Evolutionary conservation across 2,329 filamentous ascomycete genomes (phyloP).

Genomic region (Aspergillus sp.): DNA sequence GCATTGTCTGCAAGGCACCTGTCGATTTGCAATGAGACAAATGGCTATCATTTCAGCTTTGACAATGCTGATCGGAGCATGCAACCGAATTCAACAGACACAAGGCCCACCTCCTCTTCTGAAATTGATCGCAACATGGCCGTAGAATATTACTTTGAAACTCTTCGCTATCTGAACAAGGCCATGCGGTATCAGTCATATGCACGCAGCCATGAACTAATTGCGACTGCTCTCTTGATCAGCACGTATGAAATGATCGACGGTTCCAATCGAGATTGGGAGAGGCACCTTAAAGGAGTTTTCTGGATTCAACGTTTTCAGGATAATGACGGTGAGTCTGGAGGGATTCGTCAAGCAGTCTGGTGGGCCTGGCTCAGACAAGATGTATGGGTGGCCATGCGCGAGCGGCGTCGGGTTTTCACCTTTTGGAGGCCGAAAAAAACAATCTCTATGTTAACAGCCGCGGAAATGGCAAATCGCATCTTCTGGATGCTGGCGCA

Average conservation of each 20-base stretch:
- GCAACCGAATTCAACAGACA: background rate
- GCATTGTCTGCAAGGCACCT: conserved; percentile 53
- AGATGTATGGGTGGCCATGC: conserved; percentile 61
- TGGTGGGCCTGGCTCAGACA: conserved; percentile 67
- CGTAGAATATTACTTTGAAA: conserved; percentile 58
- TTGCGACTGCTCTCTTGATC: conserved; percentile 56
- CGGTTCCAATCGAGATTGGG: conserved; percentile 53
- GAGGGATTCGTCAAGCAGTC: conserved; percentile 52
- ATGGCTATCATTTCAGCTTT: background rate
- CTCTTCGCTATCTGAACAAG: conserved; percentile 56
- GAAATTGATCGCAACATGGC: conserved; percentile 33
- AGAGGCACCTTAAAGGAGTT: conserved; percentile 59
- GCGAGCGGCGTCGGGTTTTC: conserved; percentile 52
- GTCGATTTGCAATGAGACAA: conserved; percentile 27
- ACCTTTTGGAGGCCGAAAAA: conserved; percentile 56
- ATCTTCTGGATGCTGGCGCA: conserved; percentile 54
- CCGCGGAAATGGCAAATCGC: conserved; percentile 51
- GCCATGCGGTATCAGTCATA: conserved; percentile 57
- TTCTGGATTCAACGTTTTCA: conserved; percentile 64
- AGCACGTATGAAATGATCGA: conserved; percentile 66
- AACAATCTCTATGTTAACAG: conserved; percentile 43
- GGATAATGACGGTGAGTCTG: conserved; percentile 55
- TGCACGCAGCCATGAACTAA: conserved; percentile 53
- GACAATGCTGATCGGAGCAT: background rate
- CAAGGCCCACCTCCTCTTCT: background rate